Evolutionary conservation across 1,139 yeast species (phyloP).

Genomic region (Tardiomyces digboiensis): DNA sequence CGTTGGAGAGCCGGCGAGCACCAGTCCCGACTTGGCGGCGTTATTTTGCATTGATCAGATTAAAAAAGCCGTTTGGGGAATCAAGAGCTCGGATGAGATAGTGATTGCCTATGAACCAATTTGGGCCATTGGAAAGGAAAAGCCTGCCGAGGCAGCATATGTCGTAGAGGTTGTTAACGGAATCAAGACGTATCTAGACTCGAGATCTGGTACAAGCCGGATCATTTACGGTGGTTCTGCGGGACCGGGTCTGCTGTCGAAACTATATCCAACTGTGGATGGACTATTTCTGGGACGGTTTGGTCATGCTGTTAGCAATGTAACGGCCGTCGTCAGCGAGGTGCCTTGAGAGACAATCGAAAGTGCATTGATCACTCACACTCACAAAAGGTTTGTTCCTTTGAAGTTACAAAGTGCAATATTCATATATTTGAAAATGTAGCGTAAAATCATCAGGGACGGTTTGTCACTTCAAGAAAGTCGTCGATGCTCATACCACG

Average conservation of each 20-base stretch:
- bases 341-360: conserved; percentile 5
- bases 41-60: conserved; percentile 73
- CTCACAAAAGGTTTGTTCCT: not conserved
- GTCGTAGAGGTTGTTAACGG: conserved; percentile 17
- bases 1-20: conserved; percentile 87
- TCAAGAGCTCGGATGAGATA: conserved; percentile 39
- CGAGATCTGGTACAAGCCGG: conserved; percentile 7
- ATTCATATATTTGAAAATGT: not conserved
- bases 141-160: conserved; percentile 18
- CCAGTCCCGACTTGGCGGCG: conserved; percentile 64
- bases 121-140: conserved; percentile 78
- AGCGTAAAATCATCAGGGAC: not conserved
- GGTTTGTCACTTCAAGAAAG: not conserved
- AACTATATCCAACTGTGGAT: conserved; percentile 15
- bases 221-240: conserved; percentile 23
- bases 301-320: conserved; percentile 17
- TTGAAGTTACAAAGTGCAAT: not conserved
- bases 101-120: conserved; percentile 93
- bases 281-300: conserved; percentile 22
- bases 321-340: conserved; percentile 14
- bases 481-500: not conserved
- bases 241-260: conserved; percentile 17
- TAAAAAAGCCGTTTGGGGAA: conserved; percentile 62
- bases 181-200: conserved; percentile 9
- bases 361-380: not conserved